A percentile compares a stretch with the other conserved stretches of the same genome.
Evolutionary conservation across 1,284 basidiomycete species (phyloP).

Genomic region (Ganoderma lucidum): DNA sequence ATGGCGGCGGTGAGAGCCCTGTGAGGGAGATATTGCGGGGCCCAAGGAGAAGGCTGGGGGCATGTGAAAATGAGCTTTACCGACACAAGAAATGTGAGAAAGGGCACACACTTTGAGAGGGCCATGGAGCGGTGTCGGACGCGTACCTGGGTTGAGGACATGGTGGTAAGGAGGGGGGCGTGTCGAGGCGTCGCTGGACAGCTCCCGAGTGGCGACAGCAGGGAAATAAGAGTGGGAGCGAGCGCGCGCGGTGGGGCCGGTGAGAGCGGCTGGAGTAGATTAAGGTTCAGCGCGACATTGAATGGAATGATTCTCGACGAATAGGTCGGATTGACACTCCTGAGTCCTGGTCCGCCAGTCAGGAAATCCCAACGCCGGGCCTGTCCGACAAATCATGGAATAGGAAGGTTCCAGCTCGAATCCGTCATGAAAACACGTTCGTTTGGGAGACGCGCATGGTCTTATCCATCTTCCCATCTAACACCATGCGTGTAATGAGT

Average conservation of each 20-base stretch:
- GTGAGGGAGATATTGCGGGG: conserved; percentile 1
- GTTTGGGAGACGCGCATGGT: background rate
- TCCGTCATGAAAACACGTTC: background rate
- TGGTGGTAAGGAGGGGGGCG: background rate
- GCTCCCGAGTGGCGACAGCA: background rate
- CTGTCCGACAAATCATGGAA: background rate
- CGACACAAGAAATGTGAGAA: background rate
- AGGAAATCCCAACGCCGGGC: background rate
- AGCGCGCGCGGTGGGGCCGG: background rate
- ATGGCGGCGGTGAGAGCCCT: background rate
- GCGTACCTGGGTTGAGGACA: conserved; percentile 5
- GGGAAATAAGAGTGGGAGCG: background rate
- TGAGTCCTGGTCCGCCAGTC: background rate
- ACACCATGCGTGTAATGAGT: background rate
- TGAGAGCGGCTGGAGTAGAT: background rate
- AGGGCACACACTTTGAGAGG: background rate
- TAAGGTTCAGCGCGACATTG: conserved; percentile 5
- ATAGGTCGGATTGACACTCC: background rate
- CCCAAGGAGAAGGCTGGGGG: background rate
- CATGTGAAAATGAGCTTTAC: background rate
- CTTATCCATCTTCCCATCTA: background rate
- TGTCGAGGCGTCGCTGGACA: background rate
- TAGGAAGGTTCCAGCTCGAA: background rate
- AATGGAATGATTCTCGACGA: conserved; percentile 1
- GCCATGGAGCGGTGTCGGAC: background rate